Evolutionary conservation across 2,329 filamentous ascomycete species (phyloP), one percentile per base, ranked within the genome.

Genomic region (Colletotrichum filicis): DNA sequence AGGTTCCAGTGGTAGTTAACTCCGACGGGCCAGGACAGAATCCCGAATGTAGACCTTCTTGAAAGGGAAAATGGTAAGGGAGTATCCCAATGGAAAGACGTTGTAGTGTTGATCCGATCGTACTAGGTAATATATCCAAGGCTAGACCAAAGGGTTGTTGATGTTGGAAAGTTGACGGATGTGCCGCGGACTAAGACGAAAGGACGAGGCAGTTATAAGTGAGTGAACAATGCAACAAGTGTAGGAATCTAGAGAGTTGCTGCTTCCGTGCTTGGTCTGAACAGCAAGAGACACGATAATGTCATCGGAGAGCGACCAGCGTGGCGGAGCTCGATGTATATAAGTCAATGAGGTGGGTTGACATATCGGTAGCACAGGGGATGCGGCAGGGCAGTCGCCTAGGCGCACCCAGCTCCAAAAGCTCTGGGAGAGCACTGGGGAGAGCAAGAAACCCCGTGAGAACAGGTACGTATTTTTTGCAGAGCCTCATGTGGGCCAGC

Each of bases 311-410:
- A 71, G 16, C 55, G 57, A 59, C 37, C 49, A 55, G 9, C 16
- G 66, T 65, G 70, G 70, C 70, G 49, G 61, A 60, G 60, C 60
- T 35, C 11, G 42, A 42, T 64, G 59, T 64, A 56, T 73, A 73
- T 71, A 73, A 73, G 55, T 69, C 59, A 26, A 37, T 22, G 30
- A 56, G 60, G 46, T 53, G 26, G 52, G 26, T 59, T 24, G 32
- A 19, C 12, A 35, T 28, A 53, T 24, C 14, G 55, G 60, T 37
- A 55, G 22, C 7, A 56, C 60, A 49, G n/a, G 7, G n/a, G 56
- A 53, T 46, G 32, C 42, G 60, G n/a, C 60, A 66, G 67, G 66
- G 66, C 71, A 56, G 30, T 52, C 61, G 26, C 53, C 55, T 46
- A 49, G 66, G 71, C 70, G 28, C 61, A 28, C 37, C 58, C 26